Percentiles rank a stretch among this genome's conserved stretches.
phyloP scores from a whole-genome alignment of 768 basidiomycete genomes.

The Boletus sensibilis region DNA sequence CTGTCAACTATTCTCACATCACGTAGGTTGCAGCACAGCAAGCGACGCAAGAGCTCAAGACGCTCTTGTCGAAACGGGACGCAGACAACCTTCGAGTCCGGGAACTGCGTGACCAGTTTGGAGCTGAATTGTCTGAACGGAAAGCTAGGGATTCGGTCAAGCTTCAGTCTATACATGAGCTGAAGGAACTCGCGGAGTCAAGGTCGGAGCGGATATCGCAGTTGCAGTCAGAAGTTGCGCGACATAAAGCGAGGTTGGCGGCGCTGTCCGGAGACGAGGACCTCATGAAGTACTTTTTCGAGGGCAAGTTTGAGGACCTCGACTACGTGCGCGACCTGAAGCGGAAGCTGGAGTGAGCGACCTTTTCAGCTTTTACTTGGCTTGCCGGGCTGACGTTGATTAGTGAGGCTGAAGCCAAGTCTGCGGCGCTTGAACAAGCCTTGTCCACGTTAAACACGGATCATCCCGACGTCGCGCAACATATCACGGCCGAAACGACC shows the following conservation, averaged over 20 bases:
- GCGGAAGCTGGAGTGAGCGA: constrained; percentile 52
- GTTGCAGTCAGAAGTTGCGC: constrained; percentile 67
- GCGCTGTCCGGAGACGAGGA: constrained; percentile 70
- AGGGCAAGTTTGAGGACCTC: constrained; percentile 50
- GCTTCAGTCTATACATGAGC: constrained; percentile 58
- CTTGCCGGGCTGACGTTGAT: constrained; percentile 14
- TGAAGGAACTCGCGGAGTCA: constrained; percentile 61
- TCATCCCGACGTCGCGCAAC: constrained; percentile 52
- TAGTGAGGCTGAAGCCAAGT: constrained; percentile 55
- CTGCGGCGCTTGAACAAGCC: constrained; percentile 51
- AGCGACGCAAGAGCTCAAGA: constrained; percentile 61
- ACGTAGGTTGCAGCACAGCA: constrained; percentile 44
- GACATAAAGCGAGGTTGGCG: constrained; percentile 75
- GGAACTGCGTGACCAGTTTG: constrained; percentile 66
- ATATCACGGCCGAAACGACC: constrained; percentile 50
- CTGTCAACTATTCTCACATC: constrained; percentile 13
- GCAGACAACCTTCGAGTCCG: constrained; percentile 66
- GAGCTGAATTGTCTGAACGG: constrained; percentile 65
- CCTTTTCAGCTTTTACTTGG: neutral
- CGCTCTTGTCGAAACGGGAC: constrained; percentile 61
- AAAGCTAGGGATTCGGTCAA: constrained; percentile 62
- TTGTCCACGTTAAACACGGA: constrained; percentile 44
- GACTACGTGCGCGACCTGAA: constrained; percentile 55
- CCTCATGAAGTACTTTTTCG: constrained; percentile 67
- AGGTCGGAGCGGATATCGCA: constrained; percentile 72